Evolutionary conservation across 345 rosid species (phyloP), one percentile per base, ranked within the genome.

Genomic region (Raphanus sativus): DNA sequence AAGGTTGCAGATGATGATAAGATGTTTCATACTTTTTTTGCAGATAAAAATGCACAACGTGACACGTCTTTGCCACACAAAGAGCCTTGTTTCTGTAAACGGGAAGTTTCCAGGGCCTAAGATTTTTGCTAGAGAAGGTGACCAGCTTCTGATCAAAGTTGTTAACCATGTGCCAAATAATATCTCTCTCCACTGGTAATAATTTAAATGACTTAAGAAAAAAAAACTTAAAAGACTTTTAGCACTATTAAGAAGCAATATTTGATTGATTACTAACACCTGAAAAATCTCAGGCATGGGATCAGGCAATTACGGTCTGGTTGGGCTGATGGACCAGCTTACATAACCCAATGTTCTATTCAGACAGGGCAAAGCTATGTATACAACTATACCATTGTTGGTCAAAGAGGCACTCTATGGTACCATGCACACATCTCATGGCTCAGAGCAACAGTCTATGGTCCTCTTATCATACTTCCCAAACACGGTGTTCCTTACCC

Each of bases 241-340:
- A 21, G 30, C n/a, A n/a, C n/a, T n/a, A n/a, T n/a, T n/a, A n/a
- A n/a, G n/a, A n/a, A n/a, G n/a, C n/a, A n/a, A n/a, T n/a, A n/a
- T n/a, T n/a, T n/a, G n/a, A n/a, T n/a, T n/a, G 71, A 61, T 67
- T 62, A 63, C 75, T 79, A 58, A 69, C 36, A 24, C 21, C 6
- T 74, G 56, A 48, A 60, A 28, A 70, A 62, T 67, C 65, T 26
- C 77, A 90, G 94, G 98, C 96, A 91, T 45, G 96, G 93, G 61
- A 34, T 93, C 65, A 74, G 86, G 64, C 97, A 91, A 48, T 82
- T 88, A 50, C 83, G 62, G 60, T 86, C 83, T 34, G 96, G 94
- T 62, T 91, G 96, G 96, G 92, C 97, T 17, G 94, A 93, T 74
- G 96, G 96, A 52, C 96, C 97, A 36, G 70, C 90, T 3, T 89